Evolutionary conservation across 768 basidiomycete genomes (phyloP).

Genomic region (Tulasnella sp.): DNA sequence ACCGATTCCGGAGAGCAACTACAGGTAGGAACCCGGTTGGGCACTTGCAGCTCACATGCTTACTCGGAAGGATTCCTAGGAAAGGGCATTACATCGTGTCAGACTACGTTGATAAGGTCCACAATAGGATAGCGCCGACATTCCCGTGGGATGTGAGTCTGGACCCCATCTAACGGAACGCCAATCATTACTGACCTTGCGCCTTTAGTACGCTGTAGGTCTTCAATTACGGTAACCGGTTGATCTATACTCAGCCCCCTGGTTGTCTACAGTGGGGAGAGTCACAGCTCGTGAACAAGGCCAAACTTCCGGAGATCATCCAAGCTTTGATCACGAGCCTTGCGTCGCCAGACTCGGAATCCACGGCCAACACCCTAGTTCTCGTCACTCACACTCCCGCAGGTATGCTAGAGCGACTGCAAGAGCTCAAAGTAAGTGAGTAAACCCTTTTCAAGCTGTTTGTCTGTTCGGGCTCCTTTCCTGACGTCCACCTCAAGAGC

Average conservation of each 20-base stretch:
- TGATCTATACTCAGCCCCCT: neutral
- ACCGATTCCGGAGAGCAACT: conserved; percentile 61
- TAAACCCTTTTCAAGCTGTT: conserved; percentile 2
- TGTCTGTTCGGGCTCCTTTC: neutral
- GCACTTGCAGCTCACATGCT: conserved; percentile 12
- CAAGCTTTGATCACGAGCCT: conserved; percentile 63
- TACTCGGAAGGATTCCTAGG: conserved; percentile 18
- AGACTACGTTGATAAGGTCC: conserved; percentile 54
- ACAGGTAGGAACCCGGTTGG: conserved; percentile 41
- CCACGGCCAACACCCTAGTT: conserved; percentile 53
- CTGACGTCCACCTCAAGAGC: conserved; percentile 34
- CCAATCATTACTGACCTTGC: neutral
- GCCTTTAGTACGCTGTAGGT: conserved; percentile 15
- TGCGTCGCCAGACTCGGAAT: conserved; percentile 66
- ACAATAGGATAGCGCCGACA: conserved; percentile 52
- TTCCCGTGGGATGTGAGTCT: conserved; percentile 59
- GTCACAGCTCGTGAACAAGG: conserved; percentile 54
- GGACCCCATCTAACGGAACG: neutral
- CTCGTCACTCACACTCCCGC: conserved; percentile 52
- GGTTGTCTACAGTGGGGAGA: conserved; percentile 51
- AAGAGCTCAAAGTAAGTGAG: conserved; percentile 75
- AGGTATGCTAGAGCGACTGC: conserved; percentile 47
- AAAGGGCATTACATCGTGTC: conserved; percentile 63
- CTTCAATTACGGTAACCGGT: neutral
- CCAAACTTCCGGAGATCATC: conserved; percentile 58